Evolutionary conservation across 768 basidiomycete species (phyloP), one percentile per base, ranked within the genome.

Genomic region (Amanita molliuscula): DNA sequence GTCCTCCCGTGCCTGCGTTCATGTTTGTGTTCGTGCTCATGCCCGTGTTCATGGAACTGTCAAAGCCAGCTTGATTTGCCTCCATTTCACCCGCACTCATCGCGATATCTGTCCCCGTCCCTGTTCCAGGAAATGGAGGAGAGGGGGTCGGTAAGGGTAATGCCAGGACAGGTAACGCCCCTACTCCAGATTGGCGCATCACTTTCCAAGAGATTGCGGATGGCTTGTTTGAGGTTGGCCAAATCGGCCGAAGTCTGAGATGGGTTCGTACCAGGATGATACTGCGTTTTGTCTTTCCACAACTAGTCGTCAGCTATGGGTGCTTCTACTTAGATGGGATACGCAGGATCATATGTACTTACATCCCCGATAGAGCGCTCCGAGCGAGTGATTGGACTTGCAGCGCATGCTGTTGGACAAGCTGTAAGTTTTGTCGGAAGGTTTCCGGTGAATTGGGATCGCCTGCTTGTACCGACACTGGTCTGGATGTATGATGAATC

Each of bases 151-250:
- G 31, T 16, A 56, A 54, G 16, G 44, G 53, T 18, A 56, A 38
- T 1, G 67, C 64, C 4, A 76, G 61, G 8, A 81, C 54, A 1
- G 84, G 82, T 42, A 82, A 70, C 1, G 79, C 82, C 2, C 83
- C 84, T 15, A 85, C 73, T n/a, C 84, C 84, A 0, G 76, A 74
- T 46, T 76, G 70, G 1, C 75, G 70, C 53, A 85, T 64, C 28
- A 73, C 53, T 8, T 8, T 81, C 74, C 4, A 68, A 63, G 9
- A 82, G 66, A 1, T 64, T 47, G 10, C 70, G 64, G 1, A 82
- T 54, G 13, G 70, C 66, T 55, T 79, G 75, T 47, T 76, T 75
- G n/a, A 84, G 70, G 0, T 72, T 61, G 0, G 60, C 60, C 44
- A 82, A 61, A 53, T 79, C 69, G 21, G 70, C 81, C 79, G 77